Evolutionary conservation across 2,329 filamentous ascomycete species (phyloP).

Genomic region (Coleophoma cylindrospora): DNA sequence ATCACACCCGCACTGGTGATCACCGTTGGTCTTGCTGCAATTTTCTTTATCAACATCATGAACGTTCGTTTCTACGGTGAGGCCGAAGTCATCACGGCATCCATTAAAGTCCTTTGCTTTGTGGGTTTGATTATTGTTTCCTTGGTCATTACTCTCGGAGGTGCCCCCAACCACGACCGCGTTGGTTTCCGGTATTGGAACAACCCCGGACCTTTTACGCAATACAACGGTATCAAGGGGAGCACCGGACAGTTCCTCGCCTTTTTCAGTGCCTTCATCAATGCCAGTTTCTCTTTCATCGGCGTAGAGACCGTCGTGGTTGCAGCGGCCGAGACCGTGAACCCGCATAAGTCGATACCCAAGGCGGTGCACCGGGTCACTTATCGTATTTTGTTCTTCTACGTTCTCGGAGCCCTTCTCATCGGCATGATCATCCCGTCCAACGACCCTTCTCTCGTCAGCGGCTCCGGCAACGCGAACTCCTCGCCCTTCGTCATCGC

Average conservation of each 20-base stretch:
- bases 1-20: constrained; percentile 16
- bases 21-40: constrained; percentile 16
- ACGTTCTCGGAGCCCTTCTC: constrained; percentile 46
- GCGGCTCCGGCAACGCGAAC: constrained; percentile 32
- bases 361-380: constrained; percentile 49
- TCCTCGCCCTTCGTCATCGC: constrained; percentile 37
- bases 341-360: constrained; percentile 48
- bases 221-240: constrained; percentile 29
- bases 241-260: constrained; percentile 42
- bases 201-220: constrained; percentile 22
- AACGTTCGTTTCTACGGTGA: constrained; percentile 51
- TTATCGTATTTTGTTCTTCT: constrained; percentile 54
- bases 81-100: constrained; percentile 42
- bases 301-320: constrained; percentile 43
- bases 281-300: constrained; percentile 39
- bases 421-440: constrained; percentile 53
- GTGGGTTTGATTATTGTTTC: constrained; percentile 17
- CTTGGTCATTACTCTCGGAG: constrained; percentile 24
- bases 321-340: constrained; percentile 49
- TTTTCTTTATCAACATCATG: constrained; percentile 28
- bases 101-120: constrained; percentile 12
- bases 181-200: constrained; percentile 40
- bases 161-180: constrained; percentile 13
- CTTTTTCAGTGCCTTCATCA: constrained; percentile 38
- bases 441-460: constrained; percentile 39